These are phyloP conservation scores for Solanum pinnatisectum DNA, from an alignment of 257 asterid genomes.

Conservation along the genomic window DNA sequence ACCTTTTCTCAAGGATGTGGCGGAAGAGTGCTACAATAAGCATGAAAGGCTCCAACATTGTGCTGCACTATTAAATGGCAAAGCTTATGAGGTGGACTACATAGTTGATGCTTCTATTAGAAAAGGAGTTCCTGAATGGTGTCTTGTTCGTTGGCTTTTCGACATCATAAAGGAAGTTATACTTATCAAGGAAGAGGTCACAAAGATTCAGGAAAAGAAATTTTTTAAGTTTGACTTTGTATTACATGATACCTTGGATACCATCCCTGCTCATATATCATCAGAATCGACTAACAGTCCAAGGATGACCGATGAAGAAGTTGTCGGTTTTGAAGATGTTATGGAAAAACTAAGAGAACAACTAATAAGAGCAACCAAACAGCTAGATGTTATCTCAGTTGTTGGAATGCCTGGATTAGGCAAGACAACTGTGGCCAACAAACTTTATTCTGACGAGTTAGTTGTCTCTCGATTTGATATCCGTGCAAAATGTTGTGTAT, in stretches of 20 bases:
- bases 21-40: not conserved
- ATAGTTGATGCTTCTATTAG: not conserved
- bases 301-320: conserved; percentile 9
- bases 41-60: not conserved
- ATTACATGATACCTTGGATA: not conserved
- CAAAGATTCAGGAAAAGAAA: not conserved
- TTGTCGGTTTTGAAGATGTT: conserved; percentile 45
- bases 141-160: not conserved
- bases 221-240: not conserved
- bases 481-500: conserved; percentile 24
- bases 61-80: not conserved
- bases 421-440: conserved; percentile 19
- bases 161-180: not conserved
- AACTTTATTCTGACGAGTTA: conserved; percentile 10
- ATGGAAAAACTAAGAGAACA: conserved; percentile 9
- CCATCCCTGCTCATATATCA: not conserved
- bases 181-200: not conserved
- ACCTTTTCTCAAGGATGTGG: not conserved
- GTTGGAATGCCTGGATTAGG: conserved; percentile 32
- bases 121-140: not conserved
- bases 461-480: conserved; percentile 26
- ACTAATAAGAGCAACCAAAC: conserved; percentile 10
- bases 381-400: conserved; percentile 28
- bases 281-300: not conserved
- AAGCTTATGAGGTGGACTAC: not conserved